A percentile compares a stretch with the other conserved stretches of the same genome.
These are phyloP conservation scores for Xerocomus nothofagi DNA, from an alignment of 1,284 basidiomycete genomes.

Conservation along the genomic window DNA sequence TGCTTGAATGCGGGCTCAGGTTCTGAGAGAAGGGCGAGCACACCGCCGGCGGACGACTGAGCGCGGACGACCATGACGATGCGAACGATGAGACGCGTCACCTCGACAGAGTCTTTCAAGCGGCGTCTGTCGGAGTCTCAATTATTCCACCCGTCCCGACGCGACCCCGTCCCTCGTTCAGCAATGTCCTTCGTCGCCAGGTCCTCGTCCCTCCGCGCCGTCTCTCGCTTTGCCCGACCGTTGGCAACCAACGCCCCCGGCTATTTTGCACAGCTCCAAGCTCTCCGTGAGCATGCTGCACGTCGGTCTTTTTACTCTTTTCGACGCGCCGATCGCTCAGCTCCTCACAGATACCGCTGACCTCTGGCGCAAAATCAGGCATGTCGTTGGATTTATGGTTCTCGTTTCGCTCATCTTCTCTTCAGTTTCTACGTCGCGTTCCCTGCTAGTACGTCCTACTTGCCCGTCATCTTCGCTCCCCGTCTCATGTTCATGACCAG, in stretches of 20 bases:
- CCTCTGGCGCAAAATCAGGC: constrained; percentile 88
- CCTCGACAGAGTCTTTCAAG: constrained; percentile 23
- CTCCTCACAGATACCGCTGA: constrained; percentile 62
- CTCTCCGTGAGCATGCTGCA: constrained; percentile 66
- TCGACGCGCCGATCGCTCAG: constrained; percentile 12
- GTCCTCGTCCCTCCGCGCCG: constrained; percentile 42
- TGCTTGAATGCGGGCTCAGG: constrained; percentile 85
- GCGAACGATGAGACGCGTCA: constrained; percentile 34
- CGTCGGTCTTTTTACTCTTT: constrained; percentile 44
- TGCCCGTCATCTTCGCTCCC: background rate
- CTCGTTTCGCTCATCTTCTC: background rate
- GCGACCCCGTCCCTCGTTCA: constrained; percentile 19
- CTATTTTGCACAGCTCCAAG: constrained; percentile 57
- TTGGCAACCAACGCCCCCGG: constrained; percentile 43
- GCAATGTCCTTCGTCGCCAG: constrained; percentile 61
- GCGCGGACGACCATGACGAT: constrained; percentile 55
- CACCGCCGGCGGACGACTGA: constrained; percentile 83
- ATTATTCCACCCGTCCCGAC: constrained; percentile 18
- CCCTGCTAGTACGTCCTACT: constrained; percentile 60
- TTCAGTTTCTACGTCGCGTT: constrained; percentile 71
- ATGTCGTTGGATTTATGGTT: constrained; percentile 15
- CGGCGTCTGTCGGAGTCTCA: constrained; percentile 30
- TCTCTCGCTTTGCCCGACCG: constrained; percentile 39
- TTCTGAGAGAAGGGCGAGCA: constrained; percentile 85
- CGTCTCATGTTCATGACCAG: constrained; percentile 39